Evolutionary conservation across 371 early-diverging fungal species (phyloP), one percentile per base, ranked within the genome.

Genomic region (Globomyces sp.): DNA sequence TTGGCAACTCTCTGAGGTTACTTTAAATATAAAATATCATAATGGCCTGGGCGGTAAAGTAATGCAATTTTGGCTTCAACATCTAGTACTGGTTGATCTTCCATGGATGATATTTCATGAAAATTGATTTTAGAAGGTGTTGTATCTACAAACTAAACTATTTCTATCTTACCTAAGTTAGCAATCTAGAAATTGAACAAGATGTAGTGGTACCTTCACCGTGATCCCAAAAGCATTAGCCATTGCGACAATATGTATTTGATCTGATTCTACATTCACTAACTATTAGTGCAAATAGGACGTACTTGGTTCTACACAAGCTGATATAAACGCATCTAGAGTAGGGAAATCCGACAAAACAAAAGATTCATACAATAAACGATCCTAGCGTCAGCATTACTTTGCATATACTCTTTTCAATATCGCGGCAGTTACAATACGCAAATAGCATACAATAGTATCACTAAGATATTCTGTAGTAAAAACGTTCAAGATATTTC

Each of bases 211-310:
- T 24, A 24, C 24, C 24, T 40, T 61, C 60, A 82, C 63, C 2
- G 61, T 65, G n/a, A 82, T 69, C 2, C 74, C 75, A 9, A 82
- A 58, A 2, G 71, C 77, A 60, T 76, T 82, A 3, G 76, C 62
- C 58, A 82, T 77, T 5, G 80, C 80, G 0, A 80, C 82, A 24
- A 82, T 79, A 51, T 82, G 82, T 36, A 78, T 75, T 49, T 80
- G 74, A 69, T 80, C 82, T 4, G 80, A 68, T 64, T 82, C 82
- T 53, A 82, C 70, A 57, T 68, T 69, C 80, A 82, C 78, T 76
- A 50, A 6, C 24, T 24, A 24, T 24, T 24, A 24, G 24, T 24
- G 50, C 37, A 37, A 42, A 36, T 2, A 36, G 10, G 6, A 65
- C 68, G 40, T 67, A 79, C 79, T 77, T 8, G 82, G 82, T 64